Conservation (phyloP, 176 grass and related monocot genomes). For the Pontederia paniculata region DNA sequence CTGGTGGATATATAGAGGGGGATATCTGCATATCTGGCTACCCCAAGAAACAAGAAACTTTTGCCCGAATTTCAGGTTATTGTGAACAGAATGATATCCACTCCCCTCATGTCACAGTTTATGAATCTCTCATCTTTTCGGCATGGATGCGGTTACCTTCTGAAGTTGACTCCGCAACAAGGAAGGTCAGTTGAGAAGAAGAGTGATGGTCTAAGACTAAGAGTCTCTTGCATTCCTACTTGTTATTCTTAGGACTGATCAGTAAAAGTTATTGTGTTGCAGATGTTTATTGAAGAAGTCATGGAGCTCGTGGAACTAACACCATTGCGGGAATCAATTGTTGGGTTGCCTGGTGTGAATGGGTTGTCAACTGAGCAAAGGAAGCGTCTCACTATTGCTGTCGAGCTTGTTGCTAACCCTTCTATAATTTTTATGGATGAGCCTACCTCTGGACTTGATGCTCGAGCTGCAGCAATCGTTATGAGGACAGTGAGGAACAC, state of each 20-base stretch:
- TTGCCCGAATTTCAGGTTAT: constrained; percentile 81
- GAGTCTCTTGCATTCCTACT: too few species aligned
- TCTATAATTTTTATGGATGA: constrained; percentile 87
- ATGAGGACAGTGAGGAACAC: constrained; percentile 80
- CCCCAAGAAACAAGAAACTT: constrained; percentile 78
- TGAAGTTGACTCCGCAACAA: constrained; percentile 50
- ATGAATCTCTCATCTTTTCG: constrained; percentile 67
- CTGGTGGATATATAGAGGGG: constrained; percentile 62
- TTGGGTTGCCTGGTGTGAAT: constrained; percentile 63
- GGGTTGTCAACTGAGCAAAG: constrained; percentile 76
- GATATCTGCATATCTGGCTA: constrained; percentile 67
- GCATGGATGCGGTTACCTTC: constrained; percentile 68
- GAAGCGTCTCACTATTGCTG: constrained; percentile 71
- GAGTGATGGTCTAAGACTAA: neutral
- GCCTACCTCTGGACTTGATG: constrained; percentile 76
- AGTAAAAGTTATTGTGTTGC: neutral
- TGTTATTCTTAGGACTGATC: neutral
- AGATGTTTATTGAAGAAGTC: constrained; percentile 75
- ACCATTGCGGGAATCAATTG: constrained; percentile 37
- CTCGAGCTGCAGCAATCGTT: constrained; percentile 77
- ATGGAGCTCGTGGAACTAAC: constrained; percentile 83
- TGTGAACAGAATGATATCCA: constrained; percentile 86
- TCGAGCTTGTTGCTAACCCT: constrained; percentile 77
- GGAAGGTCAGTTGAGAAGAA: constrained; percentile 32
- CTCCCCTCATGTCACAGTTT: constrained; percentile 66